Evolutionary conservation across 2,329 filamentous ascomycete genomes (phyloP).

Genomic region (Epichloe elymi): DNA sequence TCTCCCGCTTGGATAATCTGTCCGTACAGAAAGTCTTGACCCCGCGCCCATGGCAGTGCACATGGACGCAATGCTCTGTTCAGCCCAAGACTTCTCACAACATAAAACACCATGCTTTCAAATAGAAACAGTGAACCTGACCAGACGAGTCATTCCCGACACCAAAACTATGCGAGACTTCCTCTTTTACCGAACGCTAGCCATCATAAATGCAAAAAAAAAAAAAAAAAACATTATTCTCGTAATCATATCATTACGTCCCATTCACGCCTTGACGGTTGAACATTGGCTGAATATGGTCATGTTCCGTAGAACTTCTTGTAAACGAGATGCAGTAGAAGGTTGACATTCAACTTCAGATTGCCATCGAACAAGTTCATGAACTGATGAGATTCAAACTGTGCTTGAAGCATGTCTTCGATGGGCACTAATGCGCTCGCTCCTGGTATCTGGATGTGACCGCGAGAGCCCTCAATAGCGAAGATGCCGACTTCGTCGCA

Average conservation of each 20-base stretch:
- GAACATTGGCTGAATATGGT: not conserved
- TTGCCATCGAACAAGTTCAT: conserved; percentile 84
- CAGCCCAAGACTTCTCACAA: not conserved
- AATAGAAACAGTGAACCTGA: not conserved
- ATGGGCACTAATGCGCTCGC: conserved; percentile 80
- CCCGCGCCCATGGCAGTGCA: not conserved
- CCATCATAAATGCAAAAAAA: conserved; percentile 1
- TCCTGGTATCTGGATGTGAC: conserved; percentile 91
- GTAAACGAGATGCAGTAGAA: conserved; percentile 92
- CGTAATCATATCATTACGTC: not conserved
- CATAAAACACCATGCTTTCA: not conserved
- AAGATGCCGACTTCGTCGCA: conserved; percentile 93
- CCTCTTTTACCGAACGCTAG: not conserved
- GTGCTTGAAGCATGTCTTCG: conserved; percentile 87
- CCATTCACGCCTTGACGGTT: not conserved
- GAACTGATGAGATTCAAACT: conserved; percentile 94
- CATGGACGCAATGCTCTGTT: not conserved
- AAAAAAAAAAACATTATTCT: not conserved
- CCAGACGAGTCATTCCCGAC: not conserved
- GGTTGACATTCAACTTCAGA: conserved; percentile 85
- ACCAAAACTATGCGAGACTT: conserved; percentile 3
- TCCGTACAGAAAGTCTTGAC: not conserved
- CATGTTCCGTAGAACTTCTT: conserved; percentile 88
- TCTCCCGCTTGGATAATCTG: not conserved
- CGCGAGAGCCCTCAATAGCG: conserved; percentile 77